Evolutionary conservation across 805 yeast genomes (phyloP).

Genomic region (Candida endomychidarum): DNA sequence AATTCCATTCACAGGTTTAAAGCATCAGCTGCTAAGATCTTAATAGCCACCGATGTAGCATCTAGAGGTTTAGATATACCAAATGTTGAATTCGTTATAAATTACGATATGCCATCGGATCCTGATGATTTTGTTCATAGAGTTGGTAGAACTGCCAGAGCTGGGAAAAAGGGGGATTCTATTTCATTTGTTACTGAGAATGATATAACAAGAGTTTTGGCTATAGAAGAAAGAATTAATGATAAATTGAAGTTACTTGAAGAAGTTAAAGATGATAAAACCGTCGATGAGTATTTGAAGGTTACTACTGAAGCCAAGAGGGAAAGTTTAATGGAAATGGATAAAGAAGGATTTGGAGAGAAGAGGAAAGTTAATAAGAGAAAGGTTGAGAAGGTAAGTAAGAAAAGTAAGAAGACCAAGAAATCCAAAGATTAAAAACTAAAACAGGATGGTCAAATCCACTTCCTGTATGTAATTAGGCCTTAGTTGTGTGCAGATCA

Average conservation of each 20-base stretch:
- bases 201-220: constrained; percentile 76
- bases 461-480: too few relatives aligned
- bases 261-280: constrained; percentile 69
- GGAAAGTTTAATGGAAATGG: constrained; percentile 93
- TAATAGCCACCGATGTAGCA: constrained; percentile 96
- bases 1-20: constrained; percentile 89
- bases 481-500: too few relatives aligned
- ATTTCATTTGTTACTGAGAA: constrained; percentile 81
- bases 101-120: constrained; percentile 92
- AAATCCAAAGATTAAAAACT: too few relatives aligned
- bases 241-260: constrained; percentile 77
- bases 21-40: constrained; percentile 89
- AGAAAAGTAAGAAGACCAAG: too few relatives aligned
- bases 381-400: constrained; percentile 19
- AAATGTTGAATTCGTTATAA: constrained; percentile 81
- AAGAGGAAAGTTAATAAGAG: constrained; percentile 51
- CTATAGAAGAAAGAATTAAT: constrained; percentile 83
- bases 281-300: constrained; percentile 70
- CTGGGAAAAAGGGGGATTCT: constrained; percentile 86
- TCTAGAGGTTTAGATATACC: constrained; percentile 98
- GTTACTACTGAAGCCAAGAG: constrained; percentile 79
- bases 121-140: constrained; percentile 96
- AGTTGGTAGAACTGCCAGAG: constrained; percentile 99
- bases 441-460: too few relatives aligned
- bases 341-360: constrained; percentile 84